Percentiles rank a stretch among this genome's conserved stretches.
phyloP scores from a whole-genome alignment of 768 basidiomycete genomes.

The Cyclocybe aegerita region DNA sequence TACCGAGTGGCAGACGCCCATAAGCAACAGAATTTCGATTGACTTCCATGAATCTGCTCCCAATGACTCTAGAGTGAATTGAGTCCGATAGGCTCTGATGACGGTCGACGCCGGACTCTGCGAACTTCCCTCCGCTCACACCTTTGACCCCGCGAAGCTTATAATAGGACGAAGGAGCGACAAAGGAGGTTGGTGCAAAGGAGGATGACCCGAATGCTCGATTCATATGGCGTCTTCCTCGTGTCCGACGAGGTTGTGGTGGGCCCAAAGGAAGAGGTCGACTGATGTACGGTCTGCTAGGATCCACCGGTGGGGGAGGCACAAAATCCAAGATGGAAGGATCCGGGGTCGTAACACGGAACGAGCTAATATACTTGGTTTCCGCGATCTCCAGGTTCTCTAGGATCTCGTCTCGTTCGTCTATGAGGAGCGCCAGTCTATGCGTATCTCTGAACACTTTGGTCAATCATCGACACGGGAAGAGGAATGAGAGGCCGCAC shows the following conservation, averaged over 20 bases:
- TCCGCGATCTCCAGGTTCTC: conserved; percentile 81
- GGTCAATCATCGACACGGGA: neutral
- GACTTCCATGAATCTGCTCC: conserved; percentile 73
- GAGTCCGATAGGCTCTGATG: conserved; percentile 55
- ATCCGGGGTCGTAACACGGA: conserved; percentile 70
- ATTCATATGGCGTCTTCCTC: conserved; percentile 52
- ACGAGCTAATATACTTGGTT: conserved; percentile 74
- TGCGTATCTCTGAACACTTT: conserved; percentile 58
- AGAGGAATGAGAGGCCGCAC: conserved; percentile 36
- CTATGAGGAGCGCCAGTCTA: conserved; percentile 64
- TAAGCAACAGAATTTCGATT: conserved; percentile 57
- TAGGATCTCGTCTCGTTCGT: conserved; percentile 74
- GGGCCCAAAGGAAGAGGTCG: conserved; percentile 57
- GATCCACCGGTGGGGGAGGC: conserved; percentile 37
- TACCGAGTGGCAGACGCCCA: conserved; percentile 62
- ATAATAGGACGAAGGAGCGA: conserved; percentile 80
- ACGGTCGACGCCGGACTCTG: conserved; percentile 39
- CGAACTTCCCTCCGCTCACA: conserved; percentile 58
- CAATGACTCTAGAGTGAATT: conserved; percentile 60
- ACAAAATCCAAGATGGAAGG: conserved; percentile 66
- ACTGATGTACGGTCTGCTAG: conserved; percentile 61
- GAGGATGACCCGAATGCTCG: conserved; percentile 68
- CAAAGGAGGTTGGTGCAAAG: conserved; percentile 74
- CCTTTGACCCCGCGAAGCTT: conserved; percentile 63
- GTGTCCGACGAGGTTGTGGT: conserved; percentile 31